Conservation (phyloP, 148 eudicot species). For the Drosera capensis region DNA sequence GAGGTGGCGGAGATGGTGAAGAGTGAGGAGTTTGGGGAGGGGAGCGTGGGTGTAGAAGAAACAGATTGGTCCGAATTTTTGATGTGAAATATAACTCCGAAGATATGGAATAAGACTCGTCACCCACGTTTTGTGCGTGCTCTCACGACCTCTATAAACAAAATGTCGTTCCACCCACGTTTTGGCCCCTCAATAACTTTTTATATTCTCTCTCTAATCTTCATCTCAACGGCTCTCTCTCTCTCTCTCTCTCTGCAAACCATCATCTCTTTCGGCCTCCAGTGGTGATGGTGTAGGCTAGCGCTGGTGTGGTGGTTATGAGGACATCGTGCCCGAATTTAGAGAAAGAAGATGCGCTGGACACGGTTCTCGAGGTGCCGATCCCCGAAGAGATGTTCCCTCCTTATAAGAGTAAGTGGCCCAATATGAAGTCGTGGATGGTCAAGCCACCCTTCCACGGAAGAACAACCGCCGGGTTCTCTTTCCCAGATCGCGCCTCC, state of each 20-base stretch:
- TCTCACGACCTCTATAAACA: too few relatives aligned
- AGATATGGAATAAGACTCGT: too few relatives aligned
- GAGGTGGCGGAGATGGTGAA: too few relatives aligned
- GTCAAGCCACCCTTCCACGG: constrained; percentile 19
- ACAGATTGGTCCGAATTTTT: too few relatives aligned
- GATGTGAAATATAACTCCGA: too few relatives aligned
- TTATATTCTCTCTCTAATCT: too few relatives aligned
- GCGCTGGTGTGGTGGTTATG: constrained; percentile 14
- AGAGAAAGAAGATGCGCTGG: constrained; percentile 69
- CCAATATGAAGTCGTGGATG: constrained; percentile 61
- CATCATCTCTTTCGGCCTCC: background rate
- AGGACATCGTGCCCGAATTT: constrained; percentile 79
- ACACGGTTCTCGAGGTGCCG: constrained; percentile 87
- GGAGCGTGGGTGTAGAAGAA: too few relatives aligned
- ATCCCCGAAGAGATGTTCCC: constrained; percentile 76
- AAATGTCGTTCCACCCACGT: too few relatives aligned
- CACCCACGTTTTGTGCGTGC: too few relatives aligned
- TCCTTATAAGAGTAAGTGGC: constrained; percentile 28
- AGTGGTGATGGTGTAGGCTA: background rate
- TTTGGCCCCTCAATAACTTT: too few relatives aligned
- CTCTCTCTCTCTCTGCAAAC: constrained; percentile 6
- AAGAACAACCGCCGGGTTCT: constrained; percentile 14
- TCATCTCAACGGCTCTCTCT: too few relatives aligned
- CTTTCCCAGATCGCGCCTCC: constrained; percentile 13
- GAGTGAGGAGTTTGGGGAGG: too few relatives aligned